These are phyloP conservation scores for Ensete ventricosum DNA, from an alignment of 176 grass and related monocot genomes.

Conservation along the genomic window DNA sequence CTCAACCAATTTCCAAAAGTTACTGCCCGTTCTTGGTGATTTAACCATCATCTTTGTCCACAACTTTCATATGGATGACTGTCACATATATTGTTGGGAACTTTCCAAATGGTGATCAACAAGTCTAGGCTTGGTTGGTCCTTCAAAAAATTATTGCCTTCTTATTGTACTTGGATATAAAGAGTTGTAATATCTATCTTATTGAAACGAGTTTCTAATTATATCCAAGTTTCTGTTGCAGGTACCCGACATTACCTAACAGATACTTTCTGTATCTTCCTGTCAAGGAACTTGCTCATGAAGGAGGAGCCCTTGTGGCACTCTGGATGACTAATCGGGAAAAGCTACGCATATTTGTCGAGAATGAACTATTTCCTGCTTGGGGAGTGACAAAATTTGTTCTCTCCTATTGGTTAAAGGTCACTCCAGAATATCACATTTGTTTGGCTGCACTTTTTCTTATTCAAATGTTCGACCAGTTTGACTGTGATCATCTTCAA, in stretches of 20 bases:
- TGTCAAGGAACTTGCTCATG: slow-evolving; percentile 78
- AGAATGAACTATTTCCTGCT: slow-evolving; percentile 65
- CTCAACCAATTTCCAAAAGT: too few species aligned
- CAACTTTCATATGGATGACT: neutral
- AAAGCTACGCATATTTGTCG: slow-evolving; percentile 62
- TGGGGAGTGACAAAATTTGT: slow-evolving; percentile 65
- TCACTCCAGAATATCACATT: slow-evolving; percentile 9
- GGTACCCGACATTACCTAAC: slow-evolving; percentile 88
- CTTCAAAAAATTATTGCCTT: neutral
- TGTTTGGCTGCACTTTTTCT: neutral
- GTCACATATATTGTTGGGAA: neutral
- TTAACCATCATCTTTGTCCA: neutral
- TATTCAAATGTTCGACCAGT: neutral
- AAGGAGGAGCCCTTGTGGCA: slow-evolving; percentile 73
- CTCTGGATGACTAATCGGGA: slow-evolving; percentile 85
- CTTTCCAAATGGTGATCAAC: neutral
- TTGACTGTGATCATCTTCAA: neutral
- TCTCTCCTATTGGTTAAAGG: slow-evolving; percentile 87
- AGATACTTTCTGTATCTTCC: slow-evolving; percentile 76
- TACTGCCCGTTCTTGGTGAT: too few species aligned
- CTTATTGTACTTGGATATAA: neutral
- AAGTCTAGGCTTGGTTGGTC: neutral
- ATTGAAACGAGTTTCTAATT: neutral
- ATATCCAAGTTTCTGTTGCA: slow-evolving; percentile 20
- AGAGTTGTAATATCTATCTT: neutral